Percentiles rank a stretch among this genome's conserved stretches.
phyloP scores from a whole-genome alignment of 345 rosid genomes.

The Psidium friedrichsthalianum region DNA sequence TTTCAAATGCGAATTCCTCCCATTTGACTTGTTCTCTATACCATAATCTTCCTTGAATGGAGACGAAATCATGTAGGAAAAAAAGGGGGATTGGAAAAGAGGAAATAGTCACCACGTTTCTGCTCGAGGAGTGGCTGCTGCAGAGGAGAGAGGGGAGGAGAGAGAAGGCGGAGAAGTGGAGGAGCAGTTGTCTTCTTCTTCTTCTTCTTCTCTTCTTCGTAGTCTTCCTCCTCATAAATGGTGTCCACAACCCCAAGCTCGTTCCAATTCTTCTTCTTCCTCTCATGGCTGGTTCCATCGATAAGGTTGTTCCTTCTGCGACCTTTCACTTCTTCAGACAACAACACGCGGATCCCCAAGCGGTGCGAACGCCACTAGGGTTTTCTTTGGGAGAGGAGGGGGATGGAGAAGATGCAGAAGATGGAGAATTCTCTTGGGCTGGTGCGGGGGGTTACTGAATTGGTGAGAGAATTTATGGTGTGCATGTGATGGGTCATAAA shows the following conservation, averaged over 20 bases:
- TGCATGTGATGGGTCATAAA: constrained; percentile 54
- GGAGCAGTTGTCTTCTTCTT: constrained; percentile 6
- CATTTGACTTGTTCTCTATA: not conserved
- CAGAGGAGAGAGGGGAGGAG: constrained; percentile 19
- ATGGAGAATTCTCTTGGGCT: not conserved
- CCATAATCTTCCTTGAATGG: not conserved
- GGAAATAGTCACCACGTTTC: constrained; percentile 38
- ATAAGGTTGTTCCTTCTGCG: not conserved
- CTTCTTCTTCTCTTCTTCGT: constrained; percentile 8
- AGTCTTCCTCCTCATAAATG: constrained; percentile 67
- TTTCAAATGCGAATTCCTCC: not conserved
- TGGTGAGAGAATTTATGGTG: constrained; percentile 29
- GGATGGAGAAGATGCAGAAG: not conserved
- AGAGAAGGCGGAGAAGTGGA: constrained; percentile 1
- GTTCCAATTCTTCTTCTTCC: constrained; percentile 29
- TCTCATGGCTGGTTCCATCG: not conserved
- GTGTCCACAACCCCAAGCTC: constrained; percentile 64
- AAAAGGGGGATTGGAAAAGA: not conserved
- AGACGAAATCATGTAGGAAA: not conserved
- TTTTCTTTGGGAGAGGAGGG: not conserved
- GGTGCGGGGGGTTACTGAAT: not conserved
- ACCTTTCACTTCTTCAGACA: not conserved
- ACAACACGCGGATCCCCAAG: constrained; percentile 2
- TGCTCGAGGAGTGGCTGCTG: constrained; percentile 20
- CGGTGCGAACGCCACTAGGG: not conserved